phyloP scores from a whole-genome alignment of 2,329 filamentous ascomycete species.

The Incumbomyces delicatus region DNA sequence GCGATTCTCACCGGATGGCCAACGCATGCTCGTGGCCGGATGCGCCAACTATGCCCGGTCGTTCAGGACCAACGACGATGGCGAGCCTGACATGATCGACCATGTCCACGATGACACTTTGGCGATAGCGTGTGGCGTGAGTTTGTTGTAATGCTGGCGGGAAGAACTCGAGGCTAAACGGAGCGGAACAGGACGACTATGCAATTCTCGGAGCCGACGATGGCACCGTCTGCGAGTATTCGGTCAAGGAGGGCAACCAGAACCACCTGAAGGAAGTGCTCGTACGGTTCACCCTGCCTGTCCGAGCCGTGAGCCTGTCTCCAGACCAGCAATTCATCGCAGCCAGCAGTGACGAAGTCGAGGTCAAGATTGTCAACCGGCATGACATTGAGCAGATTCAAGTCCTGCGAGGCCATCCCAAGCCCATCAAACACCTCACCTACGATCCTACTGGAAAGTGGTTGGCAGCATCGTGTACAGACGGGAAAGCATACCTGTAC shows the following conservation, averaged over 20 bases:
- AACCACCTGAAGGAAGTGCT: slow-evolving; percentile 72
- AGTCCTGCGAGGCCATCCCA: slow-evolving; percentile 71
- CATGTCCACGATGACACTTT: slow-evolving; percentile 81
- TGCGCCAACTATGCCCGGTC: slow-evolving; percentile 89
- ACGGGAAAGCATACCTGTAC: slow-evolving; percentile 86
- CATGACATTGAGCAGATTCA: slow-evolving; percentile 67
- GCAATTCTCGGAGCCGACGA: slow-evolving; percentile 89
- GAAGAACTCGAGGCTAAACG: slow-evolving; percentile 1
- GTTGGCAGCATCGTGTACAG: slow-evolving; percentile 72
- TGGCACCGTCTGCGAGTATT: slow-evolving; percentile 90
- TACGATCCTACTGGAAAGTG: slow-evolving; percentile 73
- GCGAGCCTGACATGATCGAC: slow-evolving; percentile 85
- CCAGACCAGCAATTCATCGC: slow-evolving; percentile 78
- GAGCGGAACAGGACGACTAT: slow-evolving; percentile 52
- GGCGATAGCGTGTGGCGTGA: slow-evolving; percentile 54
- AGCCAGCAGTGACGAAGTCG: slow-evolving; percentile 91
- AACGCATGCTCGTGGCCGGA: slow-evolving; percentile 78
- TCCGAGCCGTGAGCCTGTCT: slow-evolving; percentile 76
- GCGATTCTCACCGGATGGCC: slow-evolving; percentile 81
- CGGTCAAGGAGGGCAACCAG: slow-evolving; percentile 49
- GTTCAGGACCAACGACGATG: slow-evolving; percentile 83
- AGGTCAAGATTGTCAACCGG: slow-evolving; percentile 78
- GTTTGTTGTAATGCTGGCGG: background rate
- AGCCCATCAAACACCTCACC: slow-evolving; percentile 81
- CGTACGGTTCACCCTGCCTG: slow-evolving; percentile 70